A percentile compares a stretch with the other conserved stretches of the same genome.
phyloP scores from a whole-genome alignment of 768 basidiomycete species.

The Paxillus involutus region DNA sequence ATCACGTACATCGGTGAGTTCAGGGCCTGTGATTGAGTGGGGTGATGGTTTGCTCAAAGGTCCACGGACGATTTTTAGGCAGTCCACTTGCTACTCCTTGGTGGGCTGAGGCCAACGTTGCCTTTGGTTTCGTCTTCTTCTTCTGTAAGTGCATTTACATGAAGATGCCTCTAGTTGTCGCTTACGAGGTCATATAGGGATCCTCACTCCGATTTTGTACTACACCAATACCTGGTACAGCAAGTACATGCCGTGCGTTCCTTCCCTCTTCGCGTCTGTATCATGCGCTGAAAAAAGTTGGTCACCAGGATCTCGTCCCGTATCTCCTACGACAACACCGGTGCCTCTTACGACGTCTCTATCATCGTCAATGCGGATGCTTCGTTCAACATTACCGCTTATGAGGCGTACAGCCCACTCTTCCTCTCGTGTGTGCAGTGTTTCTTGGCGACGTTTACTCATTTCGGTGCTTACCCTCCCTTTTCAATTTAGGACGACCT shows the following conservation, averaged over 20 bases:
- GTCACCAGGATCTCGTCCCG: conserved; percentile 56
- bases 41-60: not conserved
- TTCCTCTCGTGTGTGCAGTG: conserved; percentile 45
- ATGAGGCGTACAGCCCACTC: conserved; percentile 58
- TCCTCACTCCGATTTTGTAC: conserved; percentile 63
- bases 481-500: conserved; percentile 44
- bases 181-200: conserved; percentile 42
- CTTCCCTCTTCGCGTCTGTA: not conserved
- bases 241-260: conserved; percentile 53
- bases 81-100: conserved; percentile 75
- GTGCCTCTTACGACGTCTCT: conserved; percentile 54
- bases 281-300: not conserved
- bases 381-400: conserved; percentile 55
- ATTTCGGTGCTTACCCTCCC: conserved; percentile 2
- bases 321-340: conserved; percentile 66
- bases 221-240: conserved; percentile 67
- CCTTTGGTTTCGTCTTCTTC: conserved; percentile 62
- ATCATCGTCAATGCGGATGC: conserved; percentile 52
- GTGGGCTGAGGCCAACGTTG: conserved; percentile 79
- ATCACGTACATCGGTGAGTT: conserved; percentile 37
- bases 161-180: conserved; percentile 47
- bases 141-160: conserved; percentile 46
- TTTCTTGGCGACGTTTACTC: conserved; percentile 6
- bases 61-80: conserved; percentile 4
- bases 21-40: not conserved